Base-by-base conservation (phyloP, 1,284 basidiomycete genomes). In the Xanthoconium separans region DNA sequence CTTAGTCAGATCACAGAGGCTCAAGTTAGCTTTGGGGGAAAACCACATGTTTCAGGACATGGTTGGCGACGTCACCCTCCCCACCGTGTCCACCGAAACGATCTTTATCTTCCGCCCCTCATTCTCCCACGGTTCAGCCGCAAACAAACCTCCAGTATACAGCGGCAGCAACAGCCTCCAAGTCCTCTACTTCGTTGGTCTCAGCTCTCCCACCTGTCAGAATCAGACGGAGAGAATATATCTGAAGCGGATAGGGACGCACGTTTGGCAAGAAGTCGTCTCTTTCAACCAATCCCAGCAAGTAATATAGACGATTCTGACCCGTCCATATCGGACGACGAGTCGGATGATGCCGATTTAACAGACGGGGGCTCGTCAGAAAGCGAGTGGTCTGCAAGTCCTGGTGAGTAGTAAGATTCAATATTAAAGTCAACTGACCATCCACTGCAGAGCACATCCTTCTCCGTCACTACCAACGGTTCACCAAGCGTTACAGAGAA, bases 281-380 rank as follows among this genome's bases (percentile, higher is more conserved):
- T 80, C 8, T 61, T 75, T 15, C 79, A 75, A 4, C 73, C 58
- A 48, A 69, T 58, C 48, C 63, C 51, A 49, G 58, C 51, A 51
- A 55, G 37, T 39, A 60, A 61, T 36, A 63, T 57, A 37, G 70
- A 72, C n/a, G 80, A 80, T 30, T 75, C 82, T 6, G 78, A 83
- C 47, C 62, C 65, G 30, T 78, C 76, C 50, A 75, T 83, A 61
- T 83, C 79, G 12, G 84, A 81, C 50, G 89, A 91, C 59, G 90
- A 92, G 68, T 91, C 89, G 2, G 90, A 91, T 62, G 74, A 88
- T 61, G 83, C 79, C 33, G 85, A 85, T 62, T 61, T 86, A 41
- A 85, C 82, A 3, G 84, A 84, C 44, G 69, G 64, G 22, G 74
- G 73, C 54, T 77, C 75, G 8, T 79, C 77, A 12, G 79, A 81